Evolutionary conservation across 257 asterid genomes (phyloP).

Genomic region (Primulina huaijiensis): DNA sequence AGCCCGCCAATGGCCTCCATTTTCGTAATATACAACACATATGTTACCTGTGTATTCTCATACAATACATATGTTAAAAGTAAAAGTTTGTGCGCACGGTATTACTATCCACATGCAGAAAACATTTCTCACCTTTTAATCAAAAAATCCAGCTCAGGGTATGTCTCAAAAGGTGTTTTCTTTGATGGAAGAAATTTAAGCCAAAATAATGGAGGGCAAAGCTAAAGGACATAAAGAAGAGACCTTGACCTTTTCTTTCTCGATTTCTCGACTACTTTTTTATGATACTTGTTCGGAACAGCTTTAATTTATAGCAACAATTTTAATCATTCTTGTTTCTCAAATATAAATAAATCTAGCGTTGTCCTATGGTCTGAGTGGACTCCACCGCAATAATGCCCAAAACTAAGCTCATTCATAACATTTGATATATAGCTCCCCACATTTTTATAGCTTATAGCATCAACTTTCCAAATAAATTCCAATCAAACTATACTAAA

Average conservation of each 20-base stretch:
- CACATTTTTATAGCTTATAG: no score
- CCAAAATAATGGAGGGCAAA: slow-evolving; percentile 29
- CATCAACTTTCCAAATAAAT: background rate
- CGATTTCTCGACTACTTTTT: background rate
- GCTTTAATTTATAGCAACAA: background rate
- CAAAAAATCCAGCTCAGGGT: slow-evolving; percentile 39
- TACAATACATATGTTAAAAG: no score
- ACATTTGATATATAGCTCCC: no score
- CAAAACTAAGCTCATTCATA: no score
- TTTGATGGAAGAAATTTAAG: slow-evolving; percentile 23
- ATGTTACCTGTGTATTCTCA: background rate
- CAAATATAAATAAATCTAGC: background rate
- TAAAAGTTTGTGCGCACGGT: background rate
- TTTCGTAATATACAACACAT: no score
- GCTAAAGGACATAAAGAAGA: background rate
- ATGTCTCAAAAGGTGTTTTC: slow-evolving; percentile 17
- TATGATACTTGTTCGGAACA: background rate
- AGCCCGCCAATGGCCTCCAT: background rate
- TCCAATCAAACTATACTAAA: background rate
- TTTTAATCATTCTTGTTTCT: background rate
- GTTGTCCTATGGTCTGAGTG: background rate
- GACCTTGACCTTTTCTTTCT: background rate
- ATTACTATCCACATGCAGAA: slow-evolving; percentile 14
- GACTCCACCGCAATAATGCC: background rate
- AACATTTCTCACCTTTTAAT: slow-evolving; percentile 43